Conservation (phyloP, 2,329 filamentous ascomycete species). For the Fusarium sp. region DNA sequence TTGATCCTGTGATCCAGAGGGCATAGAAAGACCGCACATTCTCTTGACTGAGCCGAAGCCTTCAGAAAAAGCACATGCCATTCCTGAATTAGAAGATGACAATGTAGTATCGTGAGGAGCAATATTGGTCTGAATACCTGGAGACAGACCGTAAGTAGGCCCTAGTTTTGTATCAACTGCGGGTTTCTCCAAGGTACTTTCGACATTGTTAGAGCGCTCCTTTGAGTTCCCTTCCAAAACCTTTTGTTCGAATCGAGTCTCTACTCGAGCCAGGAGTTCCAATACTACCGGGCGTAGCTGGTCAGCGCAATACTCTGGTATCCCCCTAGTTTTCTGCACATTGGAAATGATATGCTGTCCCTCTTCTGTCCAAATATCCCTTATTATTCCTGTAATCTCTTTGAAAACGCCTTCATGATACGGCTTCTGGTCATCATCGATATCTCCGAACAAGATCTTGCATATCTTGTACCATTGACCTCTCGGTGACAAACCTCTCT, state of each 20-base stretch:
- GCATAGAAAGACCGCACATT: neutral
- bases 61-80: neutral
- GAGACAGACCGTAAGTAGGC: neutral
- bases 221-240: neutral
- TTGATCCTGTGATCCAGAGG: neutral
- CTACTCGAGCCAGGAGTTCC: neutral
- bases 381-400: slow-evolving; percentile 1
- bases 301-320: neutral
- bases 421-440: neutral
- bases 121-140: neutral
- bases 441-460: neutral
- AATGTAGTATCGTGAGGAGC: neutral
- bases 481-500: neutral
- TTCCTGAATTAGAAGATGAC: neutral
- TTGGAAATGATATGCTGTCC: neutral
- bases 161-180: neutral
- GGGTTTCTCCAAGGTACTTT: neutral
- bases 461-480: neutral
- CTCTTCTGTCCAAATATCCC: slow-evolving; percentile 1
- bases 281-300: neutral
- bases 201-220: neutral
- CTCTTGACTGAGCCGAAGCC: neutral
- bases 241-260: neutral
- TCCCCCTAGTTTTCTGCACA: neutral
- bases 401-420: neutral